Percentiles rank a stretch among this genome's conserved stretches.
phyloP scores from a whole-genome alignment of 495 filamentous ascomycete species.

The Lentithecium fluviatile region DNA sequence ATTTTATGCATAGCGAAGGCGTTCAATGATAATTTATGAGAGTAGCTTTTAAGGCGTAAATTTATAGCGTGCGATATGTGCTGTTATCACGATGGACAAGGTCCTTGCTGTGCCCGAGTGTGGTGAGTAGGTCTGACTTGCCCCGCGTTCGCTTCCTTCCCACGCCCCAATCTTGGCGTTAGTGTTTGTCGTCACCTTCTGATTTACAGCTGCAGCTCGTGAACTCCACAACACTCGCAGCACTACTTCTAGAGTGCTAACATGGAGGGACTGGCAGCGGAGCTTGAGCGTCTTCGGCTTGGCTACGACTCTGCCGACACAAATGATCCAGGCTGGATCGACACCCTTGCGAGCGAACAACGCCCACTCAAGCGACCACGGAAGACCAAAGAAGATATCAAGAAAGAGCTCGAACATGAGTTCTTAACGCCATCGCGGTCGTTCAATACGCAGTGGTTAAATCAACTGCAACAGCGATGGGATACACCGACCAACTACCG shows the following conservation, averaged over 20 bases:
- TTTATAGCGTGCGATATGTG: too few relatives aligned
- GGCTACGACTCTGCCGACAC: constrained; percentile 29
- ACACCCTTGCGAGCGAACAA: constrained; percentile 54
- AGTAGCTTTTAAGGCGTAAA: too few relatives aligned
- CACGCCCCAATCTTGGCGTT: not conserved
- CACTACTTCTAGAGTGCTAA: not conserved
- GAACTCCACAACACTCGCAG: not conserved
- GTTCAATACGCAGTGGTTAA: constrained; percentile 82
- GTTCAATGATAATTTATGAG: too few relatives aligned
- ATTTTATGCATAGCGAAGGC: not conserved
- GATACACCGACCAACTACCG: constrained; percentile 72
- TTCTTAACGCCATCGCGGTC: constrained; percentile 73
- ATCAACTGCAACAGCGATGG: constrained; percentile 88
- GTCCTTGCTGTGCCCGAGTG: too few relatives aligned
- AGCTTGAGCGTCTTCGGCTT: constrained; percentile 14
- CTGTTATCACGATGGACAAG: too few relatives aligned
- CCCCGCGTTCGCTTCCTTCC: constrained; percentile 8
- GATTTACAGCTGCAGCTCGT: not conserved
- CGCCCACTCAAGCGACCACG: constrained; percentile 59
- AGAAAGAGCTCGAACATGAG: constrained; percentile 67
- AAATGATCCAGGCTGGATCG: constrained; percentile 45
- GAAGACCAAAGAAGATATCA: constrained; percentile 58
- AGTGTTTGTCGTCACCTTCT: constrained; percentile 7
- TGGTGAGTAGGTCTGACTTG: not conserved
- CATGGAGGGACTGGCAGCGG: constrained; percentile 23